A percentile compares a stretch with the other conserved stretches of the same genome.
These are phyloP conservation scores for Apiospora sp. DNA, from an alignment of 2,329 filamentous ascomycete species.

Conservation along the genomic window DNA sequence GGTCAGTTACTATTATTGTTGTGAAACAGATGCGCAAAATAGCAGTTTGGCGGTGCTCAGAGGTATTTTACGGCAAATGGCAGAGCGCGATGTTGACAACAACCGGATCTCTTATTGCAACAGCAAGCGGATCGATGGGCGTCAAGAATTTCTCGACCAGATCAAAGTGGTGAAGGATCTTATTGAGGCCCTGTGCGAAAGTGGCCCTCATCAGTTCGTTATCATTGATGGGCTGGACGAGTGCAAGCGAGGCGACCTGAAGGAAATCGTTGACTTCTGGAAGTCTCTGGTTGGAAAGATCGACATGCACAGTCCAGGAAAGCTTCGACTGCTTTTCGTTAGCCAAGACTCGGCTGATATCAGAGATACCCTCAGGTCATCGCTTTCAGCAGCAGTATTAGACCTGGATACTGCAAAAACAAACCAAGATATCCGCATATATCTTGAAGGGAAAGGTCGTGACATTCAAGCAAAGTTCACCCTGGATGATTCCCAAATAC, in stretches of 20 bases:
- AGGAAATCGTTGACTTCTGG: slow-evolving; percentile 39
- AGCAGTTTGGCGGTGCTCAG: no score
- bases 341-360: slow-evolving; percentile 43
- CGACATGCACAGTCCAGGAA: slow-evolving; percentile 29
- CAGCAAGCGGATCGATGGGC: not conserved
- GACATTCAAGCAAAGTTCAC: not conserved
- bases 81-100: no score
- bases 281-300: slow-evolving; percentile 31
- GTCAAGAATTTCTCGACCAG: not conserved
- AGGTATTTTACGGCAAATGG: no score
- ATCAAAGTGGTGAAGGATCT: slow-evolving; percentile 11
- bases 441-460: slow-evolving; percentile 27
- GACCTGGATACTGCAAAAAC: slow-evolving; percentile 30
- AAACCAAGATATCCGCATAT: slow-evolving; percentile 40
- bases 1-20: no score
- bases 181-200: slow-evolving; percentile 23
- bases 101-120: no score
- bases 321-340: slow-evolving; percentile 42
- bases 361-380: slow-evolving; percentile 33
- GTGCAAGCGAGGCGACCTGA: slow-evolving; percentile 41
- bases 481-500: not conserved
- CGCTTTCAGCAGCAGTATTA: slow-evolving; percentile 26
- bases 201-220: slow-evolving; percentile 40
- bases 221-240: slow-evolving; percentile 56
- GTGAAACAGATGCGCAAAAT: no score